Base-by-base conservation (phyloP, 2,329 filamentous ascomycete species). In the Cercospora canescens region DNA sequence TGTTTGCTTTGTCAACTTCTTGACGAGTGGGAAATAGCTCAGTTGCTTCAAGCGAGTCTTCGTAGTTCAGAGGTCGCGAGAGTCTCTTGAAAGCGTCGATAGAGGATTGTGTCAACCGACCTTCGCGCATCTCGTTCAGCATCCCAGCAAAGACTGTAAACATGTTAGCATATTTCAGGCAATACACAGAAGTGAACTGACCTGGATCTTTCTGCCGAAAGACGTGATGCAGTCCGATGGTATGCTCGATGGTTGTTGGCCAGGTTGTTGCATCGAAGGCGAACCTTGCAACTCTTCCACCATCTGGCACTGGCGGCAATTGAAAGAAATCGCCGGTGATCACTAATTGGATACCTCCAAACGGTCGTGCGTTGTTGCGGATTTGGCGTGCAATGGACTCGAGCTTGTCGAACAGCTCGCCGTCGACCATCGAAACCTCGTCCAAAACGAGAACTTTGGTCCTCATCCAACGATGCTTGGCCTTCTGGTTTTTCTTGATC, bases 291-390 rank as follows among this genome's bases (percentile, higher is more conserved):
- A 89, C 85, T 60, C 88, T 87, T 48, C 87, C 88, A 45, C 83
- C 83, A 37, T 97, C 94, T 1, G 94, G 94, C 1, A 99, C 95
- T 0, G 95, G 95, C 0, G 95, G 95, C 3, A 99, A 81, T 77
- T 99, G 95, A 79, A 99, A 99, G 80, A 99, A 99, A 75, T 99
- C 95, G 3, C 95, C 95, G 0, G 95, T 99, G 66, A 99, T 92
- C 64, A 99, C 87, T 32, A 99, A 85, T 72, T 99, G 95, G 54
- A 99, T 98, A 5, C 95, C 95, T 62, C 95, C 96, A 83, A 97
- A 99, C 0, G 95, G 91, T 9, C 92, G 87, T 9, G 92, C 94
- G 72, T 97, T 97, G 76, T 96, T 97, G 62, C 94, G 88, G 68
- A 99, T 88, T 3, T 85, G 88, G 63, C 94, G 87, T 14, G 94